A percentile compares a stretch with the other conserved stretches of the same genome.
Evolutionary conservation across 202 grass and related monocot species (phyloP).

Genomic region (Elaeis oleifera): DNA sequence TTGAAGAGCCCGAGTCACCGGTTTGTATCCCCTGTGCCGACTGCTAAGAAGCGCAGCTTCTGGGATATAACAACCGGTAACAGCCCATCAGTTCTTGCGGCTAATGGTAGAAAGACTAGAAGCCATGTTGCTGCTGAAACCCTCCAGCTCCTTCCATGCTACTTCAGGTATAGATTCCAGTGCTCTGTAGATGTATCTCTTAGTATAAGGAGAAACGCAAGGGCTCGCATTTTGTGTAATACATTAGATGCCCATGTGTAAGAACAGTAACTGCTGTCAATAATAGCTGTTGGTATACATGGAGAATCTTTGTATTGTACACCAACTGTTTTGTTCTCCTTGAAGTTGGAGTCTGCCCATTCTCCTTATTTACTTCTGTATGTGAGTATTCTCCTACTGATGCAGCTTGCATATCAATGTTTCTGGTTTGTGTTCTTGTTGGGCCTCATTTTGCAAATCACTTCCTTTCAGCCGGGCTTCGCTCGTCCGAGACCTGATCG

Average conservation of each 20-base stretch:
- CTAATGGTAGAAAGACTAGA: conserved; percentile 74
- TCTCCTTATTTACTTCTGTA: conserved; percentile 2
- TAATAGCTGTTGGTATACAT: too few relatives aligned
- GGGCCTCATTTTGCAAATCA: conserved; percentile 36
- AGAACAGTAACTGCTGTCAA: too few relatives aligned
- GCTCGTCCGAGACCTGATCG: conserved; percentile 36
- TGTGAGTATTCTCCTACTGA: conserved; percentile 26
- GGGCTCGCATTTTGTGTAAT: too few relatives aligned
- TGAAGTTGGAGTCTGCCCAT: background rate
- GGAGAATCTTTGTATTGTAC: too few relatives aligned
- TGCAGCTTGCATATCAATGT: conserved; percentile 31
- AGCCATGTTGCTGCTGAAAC: conserved; percentile 64
- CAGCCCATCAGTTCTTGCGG: conserved; percentile 66
- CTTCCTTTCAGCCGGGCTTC: conserved; percentile 75
- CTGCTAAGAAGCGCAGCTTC: conserved; percentile 85
- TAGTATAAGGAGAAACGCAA: too few relatives aligned
- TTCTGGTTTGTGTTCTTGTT: conserved; percentile 38
- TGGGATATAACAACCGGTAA: conserved; percentile 78
- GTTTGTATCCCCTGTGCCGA: conserved; percentile 57
- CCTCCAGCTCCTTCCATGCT: conserved; percentile 55
- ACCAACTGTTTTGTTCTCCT: too few relatives aligned
- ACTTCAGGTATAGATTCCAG: conserved; percentile 64
- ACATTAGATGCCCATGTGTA: too few relatives aligned
- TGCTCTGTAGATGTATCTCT: too few relatives aligned
- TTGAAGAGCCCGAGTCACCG: conserved; percentile 66